These are phyloP conservation scores for Smallanthus sonchifolius DNA, from an alignment of 129 eudicot genomes.

Conservation along the genomic window DNA sequence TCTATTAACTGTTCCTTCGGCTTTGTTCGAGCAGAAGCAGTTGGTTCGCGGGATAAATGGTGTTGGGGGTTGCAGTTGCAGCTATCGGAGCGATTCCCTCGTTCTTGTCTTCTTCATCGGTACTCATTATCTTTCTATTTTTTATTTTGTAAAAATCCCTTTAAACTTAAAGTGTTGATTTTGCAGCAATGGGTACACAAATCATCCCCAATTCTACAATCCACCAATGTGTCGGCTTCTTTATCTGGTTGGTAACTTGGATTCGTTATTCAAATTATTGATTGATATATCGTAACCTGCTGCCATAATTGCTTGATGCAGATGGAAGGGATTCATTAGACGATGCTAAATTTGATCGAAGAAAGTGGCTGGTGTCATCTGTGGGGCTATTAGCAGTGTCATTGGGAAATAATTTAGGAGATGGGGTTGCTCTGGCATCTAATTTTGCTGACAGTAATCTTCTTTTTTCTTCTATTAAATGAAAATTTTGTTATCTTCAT, in stretches of 20 bases:
- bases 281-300: not conserved
- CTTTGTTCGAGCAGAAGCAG: not conserved
- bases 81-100: constrained; percentile 38
- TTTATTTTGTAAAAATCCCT: not conserved
- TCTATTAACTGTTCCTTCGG: not conserved
- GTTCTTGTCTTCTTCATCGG: constrained; percentile 17
- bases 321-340: constrained; percentile 26
- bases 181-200: constrained; percentile 24
- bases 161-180: not conserved
- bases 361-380: constrained; percentile 48
- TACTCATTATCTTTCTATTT: constrained; percentile 1
- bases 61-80: constrained; percentile 32
- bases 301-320: constrained; percentile 8
- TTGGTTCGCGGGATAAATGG: constrained; percentile 4
- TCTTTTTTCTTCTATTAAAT: constrained; percentile 11
- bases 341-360: constrained; percentile 40
- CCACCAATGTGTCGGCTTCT: constrained; percentile 16
- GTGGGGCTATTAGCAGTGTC: constrained; percentile 41
- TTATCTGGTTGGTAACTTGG: constrained; percentile 30
- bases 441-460: constrained; percentile 72
- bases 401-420: constrained; percentile 25
- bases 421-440: constrained; percentile 51
- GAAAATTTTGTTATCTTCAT: constrained; percentile 7
- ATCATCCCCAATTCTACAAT: not conserved
- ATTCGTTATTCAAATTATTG: not conserved